phyloP scores from a whole-genome alignment of 1,139 yeast species.

The Wickerhamomyces sp. region DNA sequence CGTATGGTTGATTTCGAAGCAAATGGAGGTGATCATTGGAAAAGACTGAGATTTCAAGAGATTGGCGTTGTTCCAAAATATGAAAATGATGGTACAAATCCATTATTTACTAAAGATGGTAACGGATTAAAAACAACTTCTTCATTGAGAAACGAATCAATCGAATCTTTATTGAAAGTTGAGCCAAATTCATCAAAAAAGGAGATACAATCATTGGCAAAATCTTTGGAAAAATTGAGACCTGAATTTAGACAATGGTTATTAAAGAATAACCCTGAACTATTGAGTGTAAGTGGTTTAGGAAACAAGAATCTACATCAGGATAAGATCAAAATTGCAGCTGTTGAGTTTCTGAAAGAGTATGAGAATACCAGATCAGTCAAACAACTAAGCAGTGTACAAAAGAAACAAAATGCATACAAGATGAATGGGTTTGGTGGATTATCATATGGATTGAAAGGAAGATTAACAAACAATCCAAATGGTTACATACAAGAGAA shows the following conservation, averaged over 20 bases:
- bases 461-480: constrained; percentile 70
- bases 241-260: constrained; percentile 38
- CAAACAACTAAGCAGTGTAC: constrained; percentile 17
- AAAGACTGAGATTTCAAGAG: constrained; percentile 48
- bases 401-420: constrained; percentile 8
- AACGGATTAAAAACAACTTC: not conserved
- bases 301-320: constrained; percentile 25
- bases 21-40: constrained; percentile 42
- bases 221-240: constrained; percentile 26
- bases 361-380: constrained; percentile 21
- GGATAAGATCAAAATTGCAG: constrained; percentile 30
- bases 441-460: constrained; percentile 63
- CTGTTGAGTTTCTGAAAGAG: constrained; percentile 32
- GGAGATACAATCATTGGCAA: constrained; percentile 18
- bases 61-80: constrained; percentile 36
- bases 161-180: constrained; percentile 4
- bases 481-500: constrained; percentile 60
- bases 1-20: constrained; percentile 47
- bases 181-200: constrained; percentile 2
- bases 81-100: constrained; percentile 25
- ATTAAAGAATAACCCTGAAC: constrained; percentile 33
- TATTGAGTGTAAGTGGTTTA: constrained; percentile 13
- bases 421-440: constrained; percentile 67
- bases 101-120: constrained; percentile 24
- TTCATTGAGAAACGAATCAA: not conserved